phyloP scores from a whole-genome alignment of 495 filamentous ascomycete genomes.

The Daldinia childiae region DNA sequence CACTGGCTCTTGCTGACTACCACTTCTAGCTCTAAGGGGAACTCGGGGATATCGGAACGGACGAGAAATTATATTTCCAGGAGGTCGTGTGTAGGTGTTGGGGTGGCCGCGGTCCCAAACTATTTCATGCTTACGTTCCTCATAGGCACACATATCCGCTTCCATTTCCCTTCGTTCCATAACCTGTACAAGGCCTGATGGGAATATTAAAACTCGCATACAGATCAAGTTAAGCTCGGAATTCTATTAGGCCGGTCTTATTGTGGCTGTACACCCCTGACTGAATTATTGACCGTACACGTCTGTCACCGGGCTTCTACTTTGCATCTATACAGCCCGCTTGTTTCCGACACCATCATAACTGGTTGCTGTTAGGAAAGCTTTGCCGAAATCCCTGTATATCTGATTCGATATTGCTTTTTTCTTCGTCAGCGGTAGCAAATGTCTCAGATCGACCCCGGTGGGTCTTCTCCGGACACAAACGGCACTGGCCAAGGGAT shows the following conservation, averaged over 20 bases:
- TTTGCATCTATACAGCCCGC: constrained; percentile 18
- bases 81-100: background rate
- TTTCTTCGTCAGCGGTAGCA: background rate
- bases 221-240: constrained; percentile 29
- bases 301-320: background rate
- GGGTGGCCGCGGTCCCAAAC: background rate
- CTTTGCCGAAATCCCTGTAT: constrained; percentile 28
- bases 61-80: background rate
- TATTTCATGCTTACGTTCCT: background rate
- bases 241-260: constrained; percentile 3
- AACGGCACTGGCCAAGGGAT: constrained; percentile 19
- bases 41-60: background rate
- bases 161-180: constrained; percentile 18
- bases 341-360: constrained; percentile 24
- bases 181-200: constrained; percentile 13
- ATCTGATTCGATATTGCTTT: background rate
- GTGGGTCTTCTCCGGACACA: constrained; percentile 37
- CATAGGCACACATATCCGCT: constrained; percentile 4
- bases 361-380: constrained; percentile 10
- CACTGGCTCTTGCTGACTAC: constrained; percentile 6
- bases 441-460: constrained; percentile 37
- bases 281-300: constrained; percentile 2
- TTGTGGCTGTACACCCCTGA: background rate
- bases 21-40: background rate
- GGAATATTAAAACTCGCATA: constrained; percentile 20